Evolutionary conservation across 257 asterid genomes (phyloP), one percentile per base, ranked within the genome.

Genomic region (Forsythia viridissima): DNA sequence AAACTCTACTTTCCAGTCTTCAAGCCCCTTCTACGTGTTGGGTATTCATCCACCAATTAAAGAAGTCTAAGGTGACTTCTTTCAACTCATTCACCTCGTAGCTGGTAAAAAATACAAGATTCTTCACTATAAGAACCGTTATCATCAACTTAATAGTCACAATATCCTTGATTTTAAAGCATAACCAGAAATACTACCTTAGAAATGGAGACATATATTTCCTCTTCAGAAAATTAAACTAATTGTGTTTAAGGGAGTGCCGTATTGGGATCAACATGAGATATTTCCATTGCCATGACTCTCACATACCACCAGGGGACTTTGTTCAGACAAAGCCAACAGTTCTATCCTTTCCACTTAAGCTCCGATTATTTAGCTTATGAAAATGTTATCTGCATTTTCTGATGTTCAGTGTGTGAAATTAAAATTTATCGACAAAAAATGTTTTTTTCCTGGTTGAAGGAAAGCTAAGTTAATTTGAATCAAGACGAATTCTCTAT

Each of bases 101-200:
- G 37, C 37, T 59, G 7, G 36, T 59, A 59, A 8, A 20, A n/a
- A 57, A 57, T 57, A 13, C 57, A 13, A 59, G 15, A 59, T 20
- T 59, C 4, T 59, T 59, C n/a, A 3, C 42, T 43, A 66, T 5
- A 67, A 38, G 75, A n/a, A 38, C 44, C 46, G 34, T 73, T n/a
- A 18, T 24, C 20, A 12, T 59, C 72, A 80, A 73, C 74, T 65
- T 24, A 44, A 42, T 12, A 52, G 44, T 76, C 79, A 52, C 24
- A 11, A 24, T 46, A 40, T 75, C 42, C 66, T 44, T 37, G 43
- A 59, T 40, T 48, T 13, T 12, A 42, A 37, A 69, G 16, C 46
- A 77, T 73, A 21, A 36, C 41, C 38, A 63, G 15, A 44, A 39
- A 18, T 24, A 40, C 81, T 65, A 24, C 44, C 71, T 21, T 8